These are phyloP conservation scores for Panus rudis DNA, from an alignment of 768 basidiomycete genomes.

Conservation along the genomic window DNA sequence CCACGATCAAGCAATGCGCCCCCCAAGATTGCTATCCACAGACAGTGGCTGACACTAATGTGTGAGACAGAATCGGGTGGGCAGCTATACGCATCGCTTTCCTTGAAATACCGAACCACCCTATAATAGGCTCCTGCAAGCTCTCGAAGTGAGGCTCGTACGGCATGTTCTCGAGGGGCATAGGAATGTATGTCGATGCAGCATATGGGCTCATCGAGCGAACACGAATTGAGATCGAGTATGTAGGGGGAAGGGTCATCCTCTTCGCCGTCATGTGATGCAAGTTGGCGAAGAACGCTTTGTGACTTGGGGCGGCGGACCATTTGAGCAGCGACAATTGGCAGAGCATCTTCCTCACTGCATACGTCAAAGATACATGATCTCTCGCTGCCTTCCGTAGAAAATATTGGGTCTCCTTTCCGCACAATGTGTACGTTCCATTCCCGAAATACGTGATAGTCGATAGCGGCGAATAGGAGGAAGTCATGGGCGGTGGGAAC, in stretches of 20 bases:
- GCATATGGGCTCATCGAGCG: slow-evolving; percentile 16
- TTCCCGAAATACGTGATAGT: not conserved
- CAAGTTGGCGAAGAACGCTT: not conserved
- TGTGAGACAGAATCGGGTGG: not conserved
- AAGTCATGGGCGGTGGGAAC: not conserved
- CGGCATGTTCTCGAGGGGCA: slow-evolving; percentile 15
- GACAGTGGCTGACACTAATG: not conserved
- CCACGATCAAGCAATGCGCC: not conserved
- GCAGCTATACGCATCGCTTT: no score
- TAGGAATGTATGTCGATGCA: slow-evolving; percentile 26
- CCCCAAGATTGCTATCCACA: not conserved
- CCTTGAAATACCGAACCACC: not conserved
- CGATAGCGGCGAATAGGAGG: not conserved
- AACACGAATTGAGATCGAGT: slow-evolving; percentile 9
- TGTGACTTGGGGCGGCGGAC: not conserved
- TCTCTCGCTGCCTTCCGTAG: not conserved
- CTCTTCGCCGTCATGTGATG: not conserved
- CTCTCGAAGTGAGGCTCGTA: slow-evolving; percentile 6
- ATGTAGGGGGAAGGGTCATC: no score
- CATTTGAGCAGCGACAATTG: not conserved
- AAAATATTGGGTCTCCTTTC: not conserved
- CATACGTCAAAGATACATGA: not conserved
- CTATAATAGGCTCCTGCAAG: not conserved
- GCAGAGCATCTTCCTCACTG: not conserved
- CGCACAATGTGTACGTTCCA: not conserved